phyloP scores from a whole-genome alignment of 2,329 filamentous ascomycete species.

The Sporothrix variecibatus region DNA sequence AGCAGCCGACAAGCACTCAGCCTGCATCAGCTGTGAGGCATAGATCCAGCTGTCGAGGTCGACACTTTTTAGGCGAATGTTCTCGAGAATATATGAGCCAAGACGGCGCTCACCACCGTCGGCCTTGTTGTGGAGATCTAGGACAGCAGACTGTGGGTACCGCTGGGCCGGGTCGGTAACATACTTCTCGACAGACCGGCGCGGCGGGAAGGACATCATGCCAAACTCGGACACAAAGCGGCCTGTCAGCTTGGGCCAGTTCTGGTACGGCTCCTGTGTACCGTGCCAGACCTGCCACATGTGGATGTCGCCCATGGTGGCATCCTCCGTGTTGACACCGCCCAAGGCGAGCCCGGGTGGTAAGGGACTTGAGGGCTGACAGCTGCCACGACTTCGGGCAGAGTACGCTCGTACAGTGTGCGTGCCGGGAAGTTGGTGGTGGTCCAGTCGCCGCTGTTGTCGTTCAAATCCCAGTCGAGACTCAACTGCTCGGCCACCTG shows the following conservation, averaged over 20 bases:
- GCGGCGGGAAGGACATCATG: conserved; percentile 87
- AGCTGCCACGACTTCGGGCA: conserved; percentile 70
- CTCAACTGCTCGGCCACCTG: conserved; percentile 73
- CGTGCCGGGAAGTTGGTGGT: conserved; percentile 85
- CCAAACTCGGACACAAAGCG: conserved; percentile 95
- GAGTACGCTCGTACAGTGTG: conserved; percentile 90
- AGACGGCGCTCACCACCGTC: conserved; percentile 84
- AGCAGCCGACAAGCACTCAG: conserved; percentile 64
- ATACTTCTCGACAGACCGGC: conserved; percentile 82
- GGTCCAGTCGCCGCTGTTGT: conserved; percentile 82
- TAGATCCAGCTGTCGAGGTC: conserved; percentile 71
- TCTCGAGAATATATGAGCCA: conserved; percentile 86
- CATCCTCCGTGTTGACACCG: conserved; percentile 69
- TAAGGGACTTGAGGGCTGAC: conserved; percentile 72
- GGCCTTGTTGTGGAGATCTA: conserved; percentile 97
- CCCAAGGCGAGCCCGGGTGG: conserved; percentile 86
- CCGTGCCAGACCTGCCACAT: conserved; percentile 97
- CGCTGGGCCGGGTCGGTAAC: conserved; percentile 72
- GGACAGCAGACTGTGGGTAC: conserved; percentile 79
- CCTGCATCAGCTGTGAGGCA: conserved; percentile 68
- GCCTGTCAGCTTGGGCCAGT: conserved; percentile 83
- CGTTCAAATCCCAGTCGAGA: conserved; percentile 74
- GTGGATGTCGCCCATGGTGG: conserved; percentile 85
- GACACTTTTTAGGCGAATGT: conserved; percentile 68
- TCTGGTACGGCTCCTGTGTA: conserved; percentile 85